Percentiles rank a stretch among this genome's conserved stretches.
Conservation (phyloP, 345 rosid genomes). For the Sisymbrium altissimum region DNA sequence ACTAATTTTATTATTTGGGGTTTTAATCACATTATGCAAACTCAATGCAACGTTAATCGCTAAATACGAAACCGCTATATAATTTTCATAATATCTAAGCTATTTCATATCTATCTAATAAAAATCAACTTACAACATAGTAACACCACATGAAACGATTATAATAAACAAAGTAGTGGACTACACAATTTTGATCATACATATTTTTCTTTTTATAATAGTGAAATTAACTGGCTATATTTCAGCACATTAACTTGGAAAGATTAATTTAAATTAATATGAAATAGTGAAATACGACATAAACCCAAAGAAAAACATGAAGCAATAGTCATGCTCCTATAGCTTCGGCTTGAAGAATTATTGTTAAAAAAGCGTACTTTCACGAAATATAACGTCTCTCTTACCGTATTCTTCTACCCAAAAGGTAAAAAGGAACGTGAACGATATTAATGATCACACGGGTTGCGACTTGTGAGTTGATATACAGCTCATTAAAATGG, state of each 20-base stretch:
- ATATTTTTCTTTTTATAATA: background rate
- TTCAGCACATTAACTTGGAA: background rate
- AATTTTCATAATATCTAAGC: background rate
- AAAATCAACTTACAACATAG: background rate
- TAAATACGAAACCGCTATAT: background rate
- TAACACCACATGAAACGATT: background rate
- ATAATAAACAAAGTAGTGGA: background rate
- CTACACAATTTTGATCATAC: background rate
- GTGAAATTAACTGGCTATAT: background rate
- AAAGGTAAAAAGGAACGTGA: constrained; percentile 22
- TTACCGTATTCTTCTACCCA: constrained; percentile 11
- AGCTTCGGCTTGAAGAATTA: background rate
- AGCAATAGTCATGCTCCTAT: background rate
- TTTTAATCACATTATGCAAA: constrained; percentile 12
- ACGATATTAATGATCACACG: constrained; percentile 29
- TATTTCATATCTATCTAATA: background rate
- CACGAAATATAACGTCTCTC: constrained; percentile 16
- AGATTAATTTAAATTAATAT: background rate
- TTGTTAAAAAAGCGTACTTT: background rate
- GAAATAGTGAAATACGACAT: background rate
- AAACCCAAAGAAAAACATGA: background rate
- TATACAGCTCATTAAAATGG: constrained; percentile 15
- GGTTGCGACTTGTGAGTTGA: constrained; percentile 13
- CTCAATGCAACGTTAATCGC: constrained; percentile 20
- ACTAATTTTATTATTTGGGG: background rate